Evolutionary conservation across 345 rosid genomes (phyloP).

Genomic region (Corchorus capsularis): DNA sequence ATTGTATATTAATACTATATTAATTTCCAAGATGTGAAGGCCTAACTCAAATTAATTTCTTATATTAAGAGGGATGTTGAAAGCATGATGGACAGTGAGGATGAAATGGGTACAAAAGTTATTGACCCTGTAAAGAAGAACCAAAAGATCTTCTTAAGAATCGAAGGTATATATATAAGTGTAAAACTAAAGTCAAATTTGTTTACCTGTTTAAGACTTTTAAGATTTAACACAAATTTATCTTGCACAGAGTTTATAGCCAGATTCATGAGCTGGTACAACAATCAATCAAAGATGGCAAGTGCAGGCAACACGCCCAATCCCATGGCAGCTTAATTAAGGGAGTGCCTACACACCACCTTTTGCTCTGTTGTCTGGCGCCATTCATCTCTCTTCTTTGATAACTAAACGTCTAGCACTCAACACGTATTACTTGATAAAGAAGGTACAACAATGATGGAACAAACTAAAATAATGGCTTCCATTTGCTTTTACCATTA

Average conservation of each 20-base stretch:
- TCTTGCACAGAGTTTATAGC: conserved; percentile 54
- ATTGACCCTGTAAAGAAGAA: conserved; percentile 28
- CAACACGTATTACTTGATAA: too few species aligned
- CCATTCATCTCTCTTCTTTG: too few species aligned
- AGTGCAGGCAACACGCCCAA: background rate
- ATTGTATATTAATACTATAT: too few species aligned
- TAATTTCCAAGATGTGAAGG: background rate
- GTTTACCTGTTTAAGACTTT: too few species aligned
- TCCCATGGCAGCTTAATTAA: background rate
- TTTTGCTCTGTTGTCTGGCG: too few species aligned
- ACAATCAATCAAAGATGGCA: conserved; percentile 19
- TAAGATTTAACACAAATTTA: background rate
- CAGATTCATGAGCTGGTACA: conserved; percentile 63
- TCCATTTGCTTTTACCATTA: too few species aligned
- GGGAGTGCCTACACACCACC: background rate
- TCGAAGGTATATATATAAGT: conserved; percentile 48
- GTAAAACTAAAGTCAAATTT: background rate
- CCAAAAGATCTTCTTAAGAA: conserved; percentile 38
- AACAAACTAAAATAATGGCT: too few species aligned
- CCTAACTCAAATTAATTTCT: background rate
- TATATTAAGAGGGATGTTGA: conserved; percentile 28
- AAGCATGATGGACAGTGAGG: conserved; percentile 27
- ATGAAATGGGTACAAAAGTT: conserved; percentile 29
- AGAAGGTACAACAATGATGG: too few species aligned
- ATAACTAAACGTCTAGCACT: too few species aligned